These are phyloP conservation scores for Kodamaea sagamina DNA, from an alignment of 805 yeast species.

Conservation along the genomic window DNA sequence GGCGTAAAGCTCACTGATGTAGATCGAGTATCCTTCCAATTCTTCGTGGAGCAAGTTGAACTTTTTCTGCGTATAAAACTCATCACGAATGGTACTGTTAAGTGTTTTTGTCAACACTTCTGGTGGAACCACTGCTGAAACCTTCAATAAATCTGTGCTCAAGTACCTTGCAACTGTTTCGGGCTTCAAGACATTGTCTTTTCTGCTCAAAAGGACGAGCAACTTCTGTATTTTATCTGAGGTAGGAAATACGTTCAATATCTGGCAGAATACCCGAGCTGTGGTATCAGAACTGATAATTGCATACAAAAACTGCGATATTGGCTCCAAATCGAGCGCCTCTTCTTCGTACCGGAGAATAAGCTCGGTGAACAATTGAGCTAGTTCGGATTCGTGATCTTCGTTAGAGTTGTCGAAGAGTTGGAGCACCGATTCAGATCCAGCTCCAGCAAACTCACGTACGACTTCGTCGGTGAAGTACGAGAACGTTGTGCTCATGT, in stretches of 20 bases:
- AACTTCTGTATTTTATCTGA: slow-evolving; percentile 24
- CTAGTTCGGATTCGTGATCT: slow-evolving; percentile 19
- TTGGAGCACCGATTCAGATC: slow-evolving; percentile 35
- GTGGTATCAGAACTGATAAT: slow-evolving; percentile 33
- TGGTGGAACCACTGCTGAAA: slow-evolving; percentile 31
- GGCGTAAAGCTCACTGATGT: slow-evolving; percentile 50
- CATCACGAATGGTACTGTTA: slow-evolving; percentile 41
- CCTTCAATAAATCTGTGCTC: slow-evolving; percentile 29
- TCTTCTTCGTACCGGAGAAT: slow-evolving; percentile 26
- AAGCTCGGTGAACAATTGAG: slow-evolving; percentile 37
- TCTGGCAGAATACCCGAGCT: slow-evolving; percentile 40
- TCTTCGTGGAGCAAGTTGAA: slow-evolving; percentile 74
- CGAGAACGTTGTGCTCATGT: slow-evolving; percentile 13
- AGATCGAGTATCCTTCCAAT: slow-evolving; percentile 73
- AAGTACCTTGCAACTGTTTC: slow-evolving; percentile 34
- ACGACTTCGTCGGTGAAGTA: slow-evolving; percentile 36
- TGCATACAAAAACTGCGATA: slow-evolving; percentile 26
- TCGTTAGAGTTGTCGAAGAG: slow-evolving; percentile 23
- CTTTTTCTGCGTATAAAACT: slow-evolving; percentile 51
- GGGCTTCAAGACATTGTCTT: slow-evolving; percentile 29
- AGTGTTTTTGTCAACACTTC: slow-evolving; percentile 38
- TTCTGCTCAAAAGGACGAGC: slow-evolving; percentile 24
- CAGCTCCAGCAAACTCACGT: slow-evolving; percentile 32
- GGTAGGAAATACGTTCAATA: slow-evolving; percentile 39
- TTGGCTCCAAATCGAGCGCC: slow-evolving; percentile 17